Base-by-base conservation (phyloP, 202 grass and related monocot species). In the Dendrocalamus latiflorus region DNA sequence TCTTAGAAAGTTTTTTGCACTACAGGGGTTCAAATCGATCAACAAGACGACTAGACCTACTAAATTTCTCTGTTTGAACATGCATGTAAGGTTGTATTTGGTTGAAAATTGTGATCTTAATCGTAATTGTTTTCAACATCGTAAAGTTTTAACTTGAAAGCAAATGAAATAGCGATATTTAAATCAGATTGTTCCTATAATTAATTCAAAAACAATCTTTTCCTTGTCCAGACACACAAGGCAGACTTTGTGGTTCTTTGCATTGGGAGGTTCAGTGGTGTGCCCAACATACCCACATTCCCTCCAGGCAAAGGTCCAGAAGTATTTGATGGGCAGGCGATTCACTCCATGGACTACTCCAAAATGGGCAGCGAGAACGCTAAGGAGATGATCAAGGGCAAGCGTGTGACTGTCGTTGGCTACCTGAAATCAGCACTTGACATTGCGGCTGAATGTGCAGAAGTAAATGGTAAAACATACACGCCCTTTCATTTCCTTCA, bases 211-310 rank as follows among this genome's bases (percentile, higher is more conserved):
- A 33, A 33, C 30, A 33, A 33, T 33, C 30, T 33, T 33, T 33
- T 33, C 30, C 30, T 33, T 33, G 4, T 33, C 30, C 30, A 33
- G 30, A 4, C 30, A 33, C 0, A 33, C 30, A 33, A 33, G 30
- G 30, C 4, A 33, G 30, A 33, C 30, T 4, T 33, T 33, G 30
- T 33, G 30, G 30, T 33, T 33, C 26, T 26, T 15, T 94, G 90
- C 63, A 83, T 94, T 28, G 92, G 94, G 25, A 78, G 94, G 70
- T 97, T 97, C 77, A 97, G 94, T 63, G 94, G 88, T 4, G 26
- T 67, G 9, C 92, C 92, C 9, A 89, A 89, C 75, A 75, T 88
- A 20, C 92, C 94, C 24, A 72, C 51, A 3, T 94, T 94, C 50
- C 88, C 86, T 44, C 2, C 44, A 10, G 63, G 80, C 10, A 84